Percentiles rank a stretch among this genome's conserved stretches.
These are phyloP conservation scores for Naegleria fowleri DNA, from an alignment of 208 protist genomes.

Conservation along the genomic window DNA sequence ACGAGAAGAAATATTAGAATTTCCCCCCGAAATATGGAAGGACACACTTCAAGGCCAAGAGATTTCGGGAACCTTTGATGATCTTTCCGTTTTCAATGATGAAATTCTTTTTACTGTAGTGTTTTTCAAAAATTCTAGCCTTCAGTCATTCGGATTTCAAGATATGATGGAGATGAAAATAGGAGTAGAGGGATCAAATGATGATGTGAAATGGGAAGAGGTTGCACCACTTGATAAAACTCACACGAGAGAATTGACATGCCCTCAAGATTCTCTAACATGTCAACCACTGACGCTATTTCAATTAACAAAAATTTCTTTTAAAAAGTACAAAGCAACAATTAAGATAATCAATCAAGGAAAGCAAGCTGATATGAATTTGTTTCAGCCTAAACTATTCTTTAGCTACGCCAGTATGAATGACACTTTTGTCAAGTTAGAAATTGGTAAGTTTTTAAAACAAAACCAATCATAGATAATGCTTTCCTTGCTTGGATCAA, in stretches of 20 bases:
- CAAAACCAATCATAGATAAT: too few relatives aligned
- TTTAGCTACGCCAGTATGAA: neutral
- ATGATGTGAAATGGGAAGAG: neutral
- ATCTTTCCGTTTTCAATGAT: neutral
- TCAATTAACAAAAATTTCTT: neutral
- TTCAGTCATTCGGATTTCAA: neutral
- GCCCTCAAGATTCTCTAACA: neutral
- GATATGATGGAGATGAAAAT: neutral
- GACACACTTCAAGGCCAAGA: neutral
- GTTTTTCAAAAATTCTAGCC: neutral
- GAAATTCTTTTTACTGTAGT: neutral
- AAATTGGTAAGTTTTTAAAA: neutral
- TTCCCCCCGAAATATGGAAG: neutral
- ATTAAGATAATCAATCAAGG: neutral
- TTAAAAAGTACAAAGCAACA: neutral
- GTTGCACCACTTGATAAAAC: neutral
- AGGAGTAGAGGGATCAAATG: neutral
- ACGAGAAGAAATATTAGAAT: neutral
- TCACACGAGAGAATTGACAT: neutral
- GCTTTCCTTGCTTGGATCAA: neutral
- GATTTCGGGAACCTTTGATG: neutral
- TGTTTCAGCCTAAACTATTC: neutral
- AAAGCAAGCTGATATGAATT: neutral
- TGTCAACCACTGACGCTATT: neutral
- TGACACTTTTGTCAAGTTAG: neutral